phyloP scores from a whole-genome alignment of 306 rosid genomes.

The Cicer bijugum region DNA sequence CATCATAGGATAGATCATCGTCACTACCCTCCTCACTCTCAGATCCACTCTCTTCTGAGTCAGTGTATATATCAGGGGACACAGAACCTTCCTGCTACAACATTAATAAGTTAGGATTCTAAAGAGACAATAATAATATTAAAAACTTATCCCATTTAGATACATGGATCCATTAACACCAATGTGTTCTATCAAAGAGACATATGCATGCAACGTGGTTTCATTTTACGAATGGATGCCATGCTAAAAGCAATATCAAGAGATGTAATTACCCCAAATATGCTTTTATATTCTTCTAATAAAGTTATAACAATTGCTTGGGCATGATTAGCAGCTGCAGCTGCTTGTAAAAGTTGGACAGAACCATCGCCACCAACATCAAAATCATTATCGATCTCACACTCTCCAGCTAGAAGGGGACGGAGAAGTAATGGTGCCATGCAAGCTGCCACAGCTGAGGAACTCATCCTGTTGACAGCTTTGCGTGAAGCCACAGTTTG shows the following conservation, averaged over 20 bases:
- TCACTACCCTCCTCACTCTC: conserved; percentile 82
- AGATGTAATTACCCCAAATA: conserved; percentile 70
- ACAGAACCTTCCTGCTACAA: conserved; percentile 75
- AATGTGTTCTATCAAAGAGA: neutral
- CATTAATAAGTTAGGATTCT: conserved; percentile 50
- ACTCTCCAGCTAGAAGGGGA: conserved; percentile 90
- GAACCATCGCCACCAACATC: conserved; percentile 92
- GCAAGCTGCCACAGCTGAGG: conserved; percentile 98
- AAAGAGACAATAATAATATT: conserved; percentile 15
- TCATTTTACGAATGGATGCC: conserved; percentile 37
- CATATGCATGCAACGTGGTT: neutral
- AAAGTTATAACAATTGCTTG: conserved; percentile 89
- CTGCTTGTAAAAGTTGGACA: conserved; percentile 87
- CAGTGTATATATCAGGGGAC: conserved; percentile 74
- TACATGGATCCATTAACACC: conserved; percentile 17
- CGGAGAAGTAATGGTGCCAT: conserved; percentile 98
- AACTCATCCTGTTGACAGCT: conserved; percentile 85
- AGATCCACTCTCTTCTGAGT: conserved; percentile 77
- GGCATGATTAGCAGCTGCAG: conserved; percentile 99
- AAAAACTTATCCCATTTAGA: neutral
- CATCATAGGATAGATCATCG: conserved; percentile 76
- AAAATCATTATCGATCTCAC: conserved; percentile 87
- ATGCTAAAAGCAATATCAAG: conserved; percentile 23
- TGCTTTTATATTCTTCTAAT: conserved; percentile 75
- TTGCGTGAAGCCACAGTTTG: conserved; percentile 75